Percentiles rank a stretch among this genome's conserved stretches.
Evolutionary conservation across 106 monocot genomes (phyloP).

Genomic region (Phalaenopsis aphrodite): DNA sequence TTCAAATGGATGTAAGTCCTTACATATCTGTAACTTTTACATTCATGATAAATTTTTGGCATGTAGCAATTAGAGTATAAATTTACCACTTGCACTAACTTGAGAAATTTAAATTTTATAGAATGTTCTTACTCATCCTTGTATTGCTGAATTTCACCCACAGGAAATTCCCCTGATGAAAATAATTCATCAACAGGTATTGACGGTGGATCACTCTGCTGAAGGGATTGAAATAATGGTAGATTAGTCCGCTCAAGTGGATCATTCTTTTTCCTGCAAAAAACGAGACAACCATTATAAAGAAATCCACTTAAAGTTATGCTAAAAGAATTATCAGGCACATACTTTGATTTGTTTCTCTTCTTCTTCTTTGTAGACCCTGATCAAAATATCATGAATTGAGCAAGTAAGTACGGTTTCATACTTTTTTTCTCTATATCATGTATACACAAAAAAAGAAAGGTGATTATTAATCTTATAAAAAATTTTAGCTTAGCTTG

Average conservation of each 20-base stretch:
- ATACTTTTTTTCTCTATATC: neutral
- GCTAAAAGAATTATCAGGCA: neutral
- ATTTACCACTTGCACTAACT: neutral
- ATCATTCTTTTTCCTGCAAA: conserved; percentile 83
- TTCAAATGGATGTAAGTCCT: neutral
- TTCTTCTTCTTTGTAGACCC: conserved; percentile 13
- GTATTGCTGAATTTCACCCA: conserved; percentile 95
- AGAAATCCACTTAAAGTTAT: neutral
- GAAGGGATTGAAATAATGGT: conserved; percentile 20
- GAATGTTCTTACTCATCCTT: conserved; percentile 80
- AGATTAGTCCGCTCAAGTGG: conserved; percentile 53
- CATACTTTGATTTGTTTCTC: conserved; percentile 10
- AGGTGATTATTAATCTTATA: neutral
- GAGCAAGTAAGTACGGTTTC: neutral
- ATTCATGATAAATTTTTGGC: neutral
- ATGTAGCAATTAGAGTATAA: neutral
- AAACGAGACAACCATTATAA: neutral
- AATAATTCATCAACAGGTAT: conserved; percentile 91
- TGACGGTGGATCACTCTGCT: conserved; percentile 88
- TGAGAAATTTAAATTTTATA: neutral
- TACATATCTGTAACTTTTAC: neutral
- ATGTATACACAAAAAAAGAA: neutral
- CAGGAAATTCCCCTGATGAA: conserved; percentile 72
- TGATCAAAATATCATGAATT: neutral
- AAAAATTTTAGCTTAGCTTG: neutral